Evolutionary conservation across 768 basidiomycete species (phyloP).

Genomic region (Cystobasidium ongulense): DNA sequence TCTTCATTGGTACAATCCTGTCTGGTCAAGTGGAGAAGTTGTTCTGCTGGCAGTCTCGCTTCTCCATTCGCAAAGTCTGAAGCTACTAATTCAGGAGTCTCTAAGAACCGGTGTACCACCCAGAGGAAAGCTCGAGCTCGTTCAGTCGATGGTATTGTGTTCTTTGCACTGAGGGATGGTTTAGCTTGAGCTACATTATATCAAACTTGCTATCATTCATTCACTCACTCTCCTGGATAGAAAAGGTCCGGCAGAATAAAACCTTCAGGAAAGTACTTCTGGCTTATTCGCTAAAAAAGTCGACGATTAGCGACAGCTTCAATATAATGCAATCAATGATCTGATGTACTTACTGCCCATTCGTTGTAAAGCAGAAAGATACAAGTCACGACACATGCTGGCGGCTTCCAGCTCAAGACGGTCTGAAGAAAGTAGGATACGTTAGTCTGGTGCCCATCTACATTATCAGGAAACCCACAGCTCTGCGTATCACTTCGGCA

Average conservation of each 20-base stretch:
- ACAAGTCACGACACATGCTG: slow-evolving; percentile 66
- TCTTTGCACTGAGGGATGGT: background rate
- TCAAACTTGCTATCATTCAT: background rate
- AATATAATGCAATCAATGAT: slow-evolving; percentile 34
- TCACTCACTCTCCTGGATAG: slow-evolving; percentile 55
- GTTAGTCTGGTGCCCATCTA: slow-evolving; percentile 7
- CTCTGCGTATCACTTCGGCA: slow-evolving; percentile 53
- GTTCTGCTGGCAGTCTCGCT: slow-evolving; percentile 51
- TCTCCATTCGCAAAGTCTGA: slow-evolving; percentile 53
- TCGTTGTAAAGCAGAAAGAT: slow-evolving; percentile 65
- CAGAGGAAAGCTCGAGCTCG: slow-evolving; percentile 74
- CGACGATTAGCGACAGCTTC: slow-evolving; percentile 31
- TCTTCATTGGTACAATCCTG: slow-evolving; percentile 61
- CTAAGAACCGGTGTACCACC: slow-evolving; percentile 74
- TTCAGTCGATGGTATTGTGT: slow-evolving; percentile 56
- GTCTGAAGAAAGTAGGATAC: slow-evolving; percentile 33
- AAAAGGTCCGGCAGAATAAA: slow-evolving; percentile 68
- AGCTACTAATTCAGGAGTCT: slow-evolving; percentile 61
- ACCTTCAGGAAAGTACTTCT: slow-evolving; percentile 63
- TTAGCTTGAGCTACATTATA: background rate
- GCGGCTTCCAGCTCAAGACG: slow-evolving; percentile 58
- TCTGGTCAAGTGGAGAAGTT: slow-evolving; percentile 49
- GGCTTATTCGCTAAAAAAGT: slow-evolving; percentile 41
- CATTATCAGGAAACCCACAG: slow-evolving; percentile 48
- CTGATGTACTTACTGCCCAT: slow-evolving; percentile 55